Base-by-base conservation (phyloP, 1,284 basidiomycete species). In the Ceratobasidium sp. region DNA sequence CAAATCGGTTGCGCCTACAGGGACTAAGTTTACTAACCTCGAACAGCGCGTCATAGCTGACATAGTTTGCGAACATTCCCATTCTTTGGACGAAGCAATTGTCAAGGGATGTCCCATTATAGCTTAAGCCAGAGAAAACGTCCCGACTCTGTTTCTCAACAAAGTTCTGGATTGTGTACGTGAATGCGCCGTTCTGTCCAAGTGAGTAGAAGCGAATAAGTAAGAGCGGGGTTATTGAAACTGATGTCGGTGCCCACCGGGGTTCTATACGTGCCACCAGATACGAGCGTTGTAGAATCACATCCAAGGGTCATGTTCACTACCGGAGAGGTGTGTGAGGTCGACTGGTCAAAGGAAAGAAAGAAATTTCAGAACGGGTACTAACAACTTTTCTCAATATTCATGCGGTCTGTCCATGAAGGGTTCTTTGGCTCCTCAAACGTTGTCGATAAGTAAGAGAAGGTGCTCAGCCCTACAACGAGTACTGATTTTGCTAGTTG, bases 161-260 rank as follows among this genome's bases (percentile, higher is more conserved):
- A 18, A 62, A 62, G 26, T 28, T 62, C 18, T 62, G 59, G 13
- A 49, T 49, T 6, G 43, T 62, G 28, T 62, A 62, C 2, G 59
- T 41, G 32, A 62, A 62, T 2, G 44, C 59, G 1, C 44, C 59
- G 28, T 62, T 62, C 59, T 62, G 18, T 7, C 14, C 4, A 6
- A 14, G 46, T n/a, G 6, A 9, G 47, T 30, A 3, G 16, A 16
- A 41, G 43, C 26, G 16, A 54, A 54, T 16, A 21, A 26, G 28
- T 18, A 50, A 54, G 26, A 23, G 23, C 14, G 52, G 26, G 52
- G 9, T 28, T 30, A 30, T 28, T 50, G 9, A 54, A 28, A 26
- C 14, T 47, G 9, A 46, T 16, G 21, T 43, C 38, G 18, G 26
- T 46, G 30, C 44, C n/a, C 13, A 49, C 59, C 26, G 59, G 26